A percentile compares a stretch with the other conserved stretches of the same genome.
Conservation (phyloP, 305 asterid genomes). For the Lippia alba region DNA sequence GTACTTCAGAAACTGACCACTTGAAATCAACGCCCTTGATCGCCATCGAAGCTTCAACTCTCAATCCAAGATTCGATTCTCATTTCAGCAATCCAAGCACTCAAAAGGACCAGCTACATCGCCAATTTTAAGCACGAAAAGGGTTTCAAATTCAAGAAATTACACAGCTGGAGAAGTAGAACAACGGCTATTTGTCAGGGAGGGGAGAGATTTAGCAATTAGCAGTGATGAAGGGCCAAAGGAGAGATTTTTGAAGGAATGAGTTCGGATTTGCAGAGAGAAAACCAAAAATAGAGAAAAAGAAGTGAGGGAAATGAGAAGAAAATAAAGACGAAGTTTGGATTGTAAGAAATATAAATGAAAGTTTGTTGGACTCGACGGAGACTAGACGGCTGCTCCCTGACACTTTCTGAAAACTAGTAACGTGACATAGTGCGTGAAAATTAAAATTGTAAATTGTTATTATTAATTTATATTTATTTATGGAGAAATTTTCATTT, state of each 20-base stretch:
- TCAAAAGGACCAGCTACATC: constrained; percentile 1
- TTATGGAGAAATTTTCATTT: too few species aligned
- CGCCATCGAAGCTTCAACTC: constrained; percentile 48
- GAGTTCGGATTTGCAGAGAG: neutral
- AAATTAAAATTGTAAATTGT: too few species aligned
- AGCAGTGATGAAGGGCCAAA: too few species aligned
- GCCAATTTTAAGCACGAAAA: constrained; percentile 3
- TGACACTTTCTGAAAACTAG: too few species aligned
- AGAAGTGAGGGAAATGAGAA: neutral
- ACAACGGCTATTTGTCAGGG: too few species aligned
- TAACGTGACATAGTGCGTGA: too few species aligned
- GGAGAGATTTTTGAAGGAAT: neutral
- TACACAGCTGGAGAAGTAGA: neutral
- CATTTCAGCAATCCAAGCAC: constrained; percentile 29
- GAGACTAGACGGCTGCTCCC: too few species aligned
- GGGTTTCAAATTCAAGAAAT: neutral
- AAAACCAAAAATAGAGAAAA: neutral
- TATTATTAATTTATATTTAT: too few species aligned
- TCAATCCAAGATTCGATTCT: constrained; percentile 35
- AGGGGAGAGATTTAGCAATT: too few species aligned
- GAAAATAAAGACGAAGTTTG: too few species aligned
- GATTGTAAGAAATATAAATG: too few species aligned
- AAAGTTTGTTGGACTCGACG: too few species aligned
- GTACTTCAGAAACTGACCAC: constrained; percentile 44
- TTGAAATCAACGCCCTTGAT: constrained; percentile 70